phyloP scores from a whole-genome alignment of 2,329 filamentous ascomycete genomes.

The Penicillium rolfsii region DNA sequence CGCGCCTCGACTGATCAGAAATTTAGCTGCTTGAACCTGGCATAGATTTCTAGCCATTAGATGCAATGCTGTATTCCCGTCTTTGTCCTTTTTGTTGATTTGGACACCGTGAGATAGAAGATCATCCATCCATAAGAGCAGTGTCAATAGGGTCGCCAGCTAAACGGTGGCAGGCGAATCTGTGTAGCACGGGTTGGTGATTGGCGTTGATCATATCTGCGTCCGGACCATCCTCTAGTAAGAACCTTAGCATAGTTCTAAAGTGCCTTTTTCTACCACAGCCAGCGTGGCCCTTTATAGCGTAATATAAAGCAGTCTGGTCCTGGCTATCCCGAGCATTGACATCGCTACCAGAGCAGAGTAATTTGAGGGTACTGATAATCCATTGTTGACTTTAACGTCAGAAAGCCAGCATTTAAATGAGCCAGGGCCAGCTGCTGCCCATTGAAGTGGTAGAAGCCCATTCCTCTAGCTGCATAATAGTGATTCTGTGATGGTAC shows the following conservation, averaged over 20 bases:
- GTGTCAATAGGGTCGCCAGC: neutral
- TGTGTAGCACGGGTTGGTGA: neutral
- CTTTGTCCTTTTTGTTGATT: too few species aligned
- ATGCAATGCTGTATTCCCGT: too few species aligned
- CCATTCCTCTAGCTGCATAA: conserved; percentile 1
- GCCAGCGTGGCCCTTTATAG: neutral
- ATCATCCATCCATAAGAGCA: too few species aligned
- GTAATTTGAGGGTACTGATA: neutral
- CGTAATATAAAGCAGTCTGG: neutral
- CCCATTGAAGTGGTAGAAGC: conserved; percentile 8
- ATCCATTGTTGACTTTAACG: neutral
- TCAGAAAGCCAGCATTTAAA: neutral
- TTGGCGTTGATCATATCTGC: neutral
- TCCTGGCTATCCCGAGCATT: neutral
- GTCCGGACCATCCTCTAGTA: neutral
- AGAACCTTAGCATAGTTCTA: neutral
- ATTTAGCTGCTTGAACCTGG: too few species aligned
- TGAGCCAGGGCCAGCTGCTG: neutral
- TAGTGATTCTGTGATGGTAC: neutral
- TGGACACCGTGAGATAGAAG: too few species aligned
- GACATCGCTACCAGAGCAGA: neutral
- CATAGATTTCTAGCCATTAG: too few species aligned
- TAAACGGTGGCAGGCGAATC: neutral
- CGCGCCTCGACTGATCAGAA: too few species aligned
- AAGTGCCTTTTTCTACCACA: neutral